phyloP scores from a whole-genome alignment of 164 flowering plant species.

The Cinnamomum micranthum region DNA sequence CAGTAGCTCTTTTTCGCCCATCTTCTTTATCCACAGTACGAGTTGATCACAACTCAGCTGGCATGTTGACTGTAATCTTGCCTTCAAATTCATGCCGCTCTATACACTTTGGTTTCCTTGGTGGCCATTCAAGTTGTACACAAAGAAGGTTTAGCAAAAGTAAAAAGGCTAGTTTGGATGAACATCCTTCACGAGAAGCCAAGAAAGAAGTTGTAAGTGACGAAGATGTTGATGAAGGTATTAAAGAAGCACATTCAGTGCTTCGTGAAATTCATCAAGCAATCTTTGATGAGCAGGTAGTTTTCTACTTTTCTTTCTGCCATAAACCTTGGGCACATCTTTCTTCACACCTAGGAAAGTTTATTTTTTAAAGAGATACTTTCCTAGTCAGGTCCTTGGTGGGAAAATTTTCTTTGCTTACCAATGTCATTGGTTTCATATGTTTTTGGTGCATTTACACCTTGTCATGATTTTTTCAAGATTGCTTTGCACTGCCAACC shows the following conservation, averaged over 20 bases:
- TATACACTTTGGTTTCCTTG: conserved; percentile 64
- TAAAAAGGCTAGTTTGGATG: conserved; percentile 15
- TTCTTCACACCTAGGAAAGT: too few relatives aligned
- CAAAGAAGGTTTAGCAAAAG: conserved; percentile 18
- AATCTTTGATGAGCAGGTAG: conserved; percentile 85
- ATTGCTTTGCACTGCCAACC: background rate
- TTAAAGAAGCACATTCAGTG: conserved; percentile 52
- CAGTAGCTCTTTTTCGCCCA: conserved; percentile 47
- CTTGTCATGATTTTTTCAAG: background rate
- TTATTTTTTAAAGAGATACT: background rate
- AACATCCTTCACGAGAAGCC: conserved; percentile 21
- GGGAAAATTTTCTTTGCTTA: background rate
- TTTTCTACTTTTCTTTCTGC: background rate
- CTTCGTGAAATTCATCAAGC: conserved; percentile 80
- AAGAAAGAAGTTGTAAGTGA: conserved; percentile 47
- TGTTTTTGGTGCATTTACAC: background rate
- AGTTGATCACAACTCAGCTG: conserved; percentile 79
- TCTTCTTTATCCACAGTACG: conserved; percentile 58
- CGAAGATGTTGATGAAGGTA: conserved; percentile 39
- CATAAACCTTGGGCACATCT: background rate
- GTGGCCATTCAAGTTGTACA: conserved; percentile 26
- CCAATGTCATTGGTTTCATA: background rate
- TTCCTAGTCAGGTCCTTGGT: background rate
- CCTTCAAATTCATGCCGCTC: conserved; percentile 67
- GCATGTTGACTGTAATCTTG: conserved; percentile 76